Evolutionary conservation across 2,329 filamentous ascomycete species (phyloP), one percentile per base, ranked within the genome.

Genomic region (Drechslerella stenobrocha): DNA sequence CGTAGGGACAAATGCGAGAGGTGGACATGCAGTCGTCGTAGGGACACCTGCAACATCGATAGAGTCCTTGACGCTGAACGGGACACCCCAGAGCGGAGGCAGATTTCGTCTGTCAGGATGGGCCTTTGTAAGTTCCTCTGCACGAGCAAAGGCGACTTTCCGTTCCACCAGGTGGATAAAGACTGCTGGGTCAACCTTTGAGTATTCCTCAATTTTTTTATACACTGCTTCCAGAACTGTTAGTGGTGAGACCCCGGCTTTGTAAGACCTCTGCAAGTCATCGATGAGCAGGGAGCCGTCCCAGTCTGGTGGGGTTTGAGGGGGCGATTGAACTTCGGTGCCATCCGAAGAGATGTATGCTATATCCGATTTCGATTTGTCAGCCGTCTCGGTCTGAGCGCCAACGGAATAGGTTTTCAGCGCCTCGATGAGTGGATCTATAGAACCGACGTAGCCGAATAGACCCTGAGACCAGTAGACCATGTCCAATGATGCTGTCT

Each of bases 21-120:
- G 74, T 22, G 79, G 78, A 60, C 81, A 83, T 1, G 78, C 81
- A 1, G 78, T 78, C 1, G 82, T 83, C 0, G 82, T 84, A 0
- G 74, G 74, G 4, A 82, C 69, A 0, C 79, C 78, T 9, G 77
- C 77, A 11, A 83, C 76, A 69, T 84, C 81, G 52, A 83, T 81
- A 37, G 77, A 81, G 72, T 84, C 82, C 71, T 84, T 84, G 51
- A 83, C 76, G 1, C 79, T 79, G 70, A 84, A 84, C 0, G 82
- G 82, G 1, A 84, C 73, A 24, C 82, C 82, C 69, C 79, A 84
- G 0, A 84, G 76, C 2, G 81, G 80, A 5, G 79, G 78, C 3
- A 77, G 73, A 26, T 73, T 75, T 18, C 73, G 71, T 46, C 75
- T 72, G 34, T 75, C 70, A 30, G 72, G 70, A 35, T 75, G 79